Conservation (phyloP, 163 green algal genomes). For the Scenedesmus sp. region DNA sequence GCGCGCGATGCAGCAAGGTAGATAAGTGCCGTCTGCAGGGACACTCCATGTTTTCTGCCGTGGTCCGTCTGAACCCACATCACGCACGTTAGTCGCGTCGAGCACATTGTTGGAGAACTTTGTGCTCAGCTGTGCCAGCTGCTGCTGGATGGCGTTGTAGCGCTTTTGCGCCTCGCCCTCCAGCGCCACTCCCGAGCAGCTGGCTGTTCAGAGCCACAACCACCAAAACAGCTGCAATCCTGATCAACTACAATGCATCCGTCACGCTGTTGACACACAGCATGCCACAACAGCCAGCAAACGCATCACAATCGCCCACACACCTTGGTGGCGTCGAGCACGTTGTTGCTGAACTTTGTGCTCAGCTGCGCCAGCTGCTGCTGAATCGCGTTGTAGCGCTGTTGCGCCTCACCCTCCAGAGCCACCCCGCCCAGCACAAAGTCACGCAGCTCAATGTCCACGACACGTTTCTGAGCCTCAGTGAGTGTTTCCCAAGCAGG, state of each 20-base stretch:
- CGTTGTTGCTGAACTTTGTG: slow-evolving; percentile 96
- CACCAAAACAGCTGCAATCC: no score
- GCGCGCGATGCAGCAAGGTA: no score
- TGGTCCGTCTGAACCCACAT: no score
- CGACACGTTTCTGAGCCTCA: slow-evolving; percentile 88
- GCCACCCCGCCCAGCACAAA: slow-evolving; percentile 91
- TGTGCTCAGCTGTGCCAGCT: slow-evolving; percentile 89
- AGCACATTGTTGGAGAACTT: slow-evolving; percentile 97
- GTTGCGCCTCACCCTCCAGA: slow-evolving; percentile 87
- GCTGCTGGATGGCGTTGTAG: slow-evolving; percentile 98
- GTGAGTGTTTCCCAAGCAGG: slow-evolving; percentile 73
- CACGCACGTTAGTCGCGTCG: slow-evolving; percentile 84
- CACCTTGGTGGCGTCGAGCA: slow-evolving; percentile 92
- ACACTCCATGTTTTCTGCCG: no score
- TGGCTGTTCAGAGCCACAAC: no score
- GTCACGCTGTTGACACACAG: no score
- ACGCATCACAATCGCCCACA: neutral
- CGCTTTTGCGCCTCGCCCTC: slow-evolving; percentile 88
- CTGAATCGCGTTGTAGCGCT: slow-evolving; percentile 97
- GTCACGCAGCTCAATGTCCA: slow-evolving; percentile 93
- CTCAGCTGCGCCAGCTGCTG: slow-evolving; percentile 91
- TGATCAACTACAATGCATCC: no score
- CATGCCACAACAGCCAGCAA: no score
- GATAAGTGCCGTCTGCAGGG: no score
- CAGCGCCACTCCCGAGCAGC: slow-evolving; percentile 91